These are phyloP conservation scores for Paramecium caudatum DNA, from an alignment of 73 alveolate genomes.

Conservation along the genomic window DNA sequence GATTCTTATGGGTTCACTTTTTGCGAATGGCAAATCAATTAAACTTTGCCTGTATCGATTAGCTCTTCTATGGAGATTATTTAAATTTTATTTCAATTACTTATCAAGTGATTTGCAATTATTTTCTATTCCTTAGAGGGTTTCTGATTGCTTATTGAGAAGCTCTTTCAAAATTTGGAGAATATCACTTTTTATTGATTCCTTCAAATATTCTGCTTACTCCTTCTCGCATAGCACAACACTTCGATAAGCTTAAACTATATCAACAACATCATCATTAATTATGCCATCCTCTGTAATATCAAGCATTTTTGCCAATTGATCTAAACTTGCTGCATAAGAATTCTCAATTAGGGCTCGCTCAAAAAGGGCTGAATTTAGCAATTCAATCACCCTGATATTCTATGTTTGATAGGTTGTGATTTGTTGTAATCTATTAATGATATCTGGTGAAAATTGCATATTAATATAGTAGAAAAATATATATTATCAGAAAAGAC, in stretches of 20 bases:
- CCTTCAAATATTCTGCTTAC: conserved; percentile 53
- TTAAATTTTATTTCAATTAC: not conserved
- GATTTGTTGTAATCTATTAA: not conserved
- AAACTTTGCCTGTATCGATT: conserved; percentile 19
- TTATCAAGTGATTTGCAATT: not conserved
- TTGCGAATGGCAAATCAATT: conserved; percentile 16
- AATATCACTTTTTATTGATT: conserved; percentile 14
- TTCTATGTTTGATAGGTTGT: too few species aligned
- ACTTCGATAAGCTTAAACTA: conserved; percentile 44
- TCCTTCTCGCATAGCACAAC: conserved; percentile 10
- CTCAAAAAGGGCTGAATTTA: too few species aligned
- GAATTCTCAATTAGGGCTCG: too few species aligned
- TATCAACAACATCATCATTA: conserved; percentile 31
- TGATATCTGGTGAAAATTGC: not conserved
- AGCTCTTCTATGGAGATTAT: conserved; percentile 1
- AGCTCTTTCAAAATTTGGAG: not conserved
- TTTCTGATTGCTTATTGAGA: not conserved
- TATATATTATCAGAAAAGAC: conserved; percentile 44
- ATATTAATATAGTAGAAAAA: not conserved
- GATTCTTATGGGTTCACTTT: not conserved
- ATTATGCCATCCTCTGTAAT: conserved; percentile 12
- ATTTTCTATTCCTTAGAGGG: not conserved
- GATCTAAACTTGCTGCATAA: not conserved
- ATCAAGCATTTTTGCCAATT: not conserved
- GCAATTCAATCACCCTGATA: too few species aligned